phyloP scores from a whole-genome alignment of 1,139 yeast species.

The Suhomyces terraborum region DNA sequence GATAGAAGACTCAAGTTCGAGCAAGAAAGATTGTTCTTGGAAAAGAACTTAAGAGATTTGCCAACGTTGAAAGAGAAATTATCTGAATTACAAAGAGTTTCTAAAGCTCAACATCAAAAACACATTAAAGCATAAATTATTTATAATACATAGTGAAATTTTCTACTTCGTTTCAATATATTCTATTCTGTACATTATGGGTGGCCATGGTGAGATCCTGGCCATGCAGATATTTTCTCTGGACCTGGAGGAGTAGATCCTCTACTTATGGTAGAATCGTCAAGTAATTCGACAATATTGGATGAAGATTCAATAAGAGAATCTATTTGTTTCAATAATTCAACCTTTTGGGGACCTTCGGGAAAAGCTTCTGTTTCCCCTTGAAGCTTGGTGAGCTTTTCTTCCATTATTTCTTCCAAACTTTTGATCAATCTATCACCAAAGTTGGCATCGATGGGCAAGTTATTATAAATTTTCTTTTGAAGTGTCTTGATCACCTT shows the following conservation, averaged over 20 bases:
- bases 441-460: conserved; percentile 57
- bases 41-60: conserved; percentile 64
- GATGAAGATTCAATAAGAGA: conserved; percentile 21
- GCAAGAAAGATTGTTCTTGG: conserved; percentile 68
- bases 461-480: conserved; percentile 43
- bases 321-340: conserved; percentile 22
- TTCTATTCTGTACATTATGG: conserved; percentile 36
- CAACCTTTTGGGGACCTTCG: conserved; percentile 17
- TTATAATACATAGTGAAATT: background rate
- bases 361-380: conserved; percentile 14
- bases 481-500: conserved; percentile 43
- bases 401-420: conserved; percentile 47
- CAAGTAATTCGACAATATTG: conserved; percentile 23
- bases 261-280: conserved; percentile 26
- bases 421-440: conserved; percentile 51
- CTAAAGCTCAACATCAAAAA: conserved; percentile 42
- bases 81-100: conserved; percentile 56
- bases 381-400: conserved; percentile 28
- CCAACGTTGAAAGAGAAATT: conserved; percentile 66
- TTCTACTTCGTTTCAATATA: background rate
- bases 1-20: conserved; percentile 66
- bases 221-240: conserved; percentile 62
- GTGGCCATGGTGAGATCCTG: conserved; percentile 67
- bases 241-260: conserved; percentile 41
- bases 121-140: conserved; percentile 3